A percentile compares a stretch with the other conserved stretches of the same genome.
Conservation (phyloP, 1,284 basidiomycete species). For the Fomitopsis pinicola region DNA sequence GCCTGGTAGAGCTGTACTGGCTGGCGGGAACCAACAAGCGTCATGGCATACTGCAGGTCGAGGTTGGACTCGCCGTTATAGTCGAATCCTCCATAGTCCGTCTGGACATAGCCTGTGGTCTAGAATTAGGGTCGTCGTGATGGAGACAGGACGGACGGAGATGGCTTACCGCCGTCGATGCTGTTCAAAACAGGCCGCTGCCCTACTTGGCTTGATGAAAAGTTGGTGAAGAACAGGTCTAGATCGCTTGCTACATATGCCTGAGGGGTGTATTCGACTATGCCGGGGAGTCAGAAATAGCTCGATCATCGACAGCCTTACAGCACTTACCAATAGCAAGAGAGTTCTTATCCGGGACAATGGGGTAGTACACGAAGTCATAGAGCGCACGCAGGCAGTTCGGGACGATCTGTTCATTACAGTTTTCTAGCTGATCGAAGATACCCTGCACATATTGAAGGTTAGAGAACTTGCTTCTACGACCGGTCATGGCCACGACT, state of each 20-base stretch:
- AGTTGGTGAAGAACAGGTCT: constrained; percentile 37
- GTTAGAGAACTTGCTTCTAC: not conserved
- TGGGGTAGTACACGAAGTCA: constrained; percentile 8
- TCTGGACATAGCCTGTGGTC: constrained; percentile 10
- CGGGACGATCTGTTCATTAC: constrained; percentile 8
- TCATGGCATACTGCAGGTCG: constrained; percentile 38
- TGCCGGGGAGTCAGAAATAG: not conserved
- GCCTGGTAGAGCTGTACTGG: constrained; percentile 38
- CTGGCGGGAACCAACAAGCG: constrained; percentile 30
- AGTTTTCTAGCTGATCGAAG: constrained; percentile 4
- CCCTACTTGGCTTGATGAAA: constrained; percentile 31
- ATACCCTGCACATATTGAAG: not conserved
- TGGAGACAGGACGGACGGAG: no score
- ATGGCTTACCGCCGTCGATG: constrained; percentile 44
- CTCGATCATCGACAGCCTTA: not conserved
- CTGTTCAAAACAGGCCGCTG: constrained; percentile 32
- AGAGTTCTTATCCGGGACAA: constrained; percentile 8
- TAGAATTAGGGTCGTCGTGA: not conserved
- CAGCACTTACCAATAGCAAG: constrained; percentile 11
- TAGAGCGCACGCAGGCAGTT: constrained; percentile 13
- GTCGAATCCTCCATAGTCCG: constrained; percentile 28
- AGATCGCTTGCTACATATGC: constrained; percentile 39
- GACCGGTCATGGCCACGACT: not conserved
- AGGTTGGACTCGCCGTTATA: constrained; percentile 45
- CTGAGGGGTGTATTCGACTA: constrained; percentile 46